Base-by-base conservation (phyloP, 2,329 filamentous ascomycete species). In the Calonectria fujianensis region DNA sequence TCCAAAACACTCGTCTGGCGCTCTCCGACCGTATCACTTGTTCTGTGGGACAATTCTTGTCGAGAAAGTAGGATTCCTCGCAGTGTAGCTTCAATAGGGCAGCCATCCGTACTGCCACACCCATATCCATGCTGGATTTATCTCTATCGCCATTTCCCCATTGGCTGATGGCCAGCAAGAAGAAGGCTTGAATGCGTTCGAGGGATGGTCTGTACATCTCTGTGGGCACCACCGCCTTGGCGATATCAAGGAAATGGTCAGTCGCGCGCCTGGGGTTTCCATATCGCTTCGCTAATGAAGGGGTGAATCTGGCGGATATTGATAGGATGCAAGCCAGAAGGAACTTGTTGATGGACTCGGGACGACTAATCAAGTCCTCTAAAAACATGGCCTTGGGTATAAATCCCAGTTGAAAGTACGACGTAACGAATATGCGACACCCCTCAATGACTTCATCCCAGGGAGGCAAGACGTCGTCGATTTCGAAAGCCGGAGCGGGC, bases 1-100 rank as follows among this genome's bases (percentile, higher is more conserved):
- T 82, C 85, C 85, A 86, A 74, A 85, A 85, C 1, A 83, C 84
- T 10, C 85, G 78, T 9, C 84, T 75, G 0, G 84, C 84, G 20
- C 80, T 80, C 64, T 85, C 84, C 18, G 81, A 78, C 1, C 80
- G 73, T 13, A 85, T 81, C 18, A 84, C 71, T 20, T 82, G 75
- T 9, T 85, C 82, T 5, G 80, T 73, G 0, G 80, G 75, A 8
- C 81, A 80, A 35, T 74, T 70, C 0, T 77, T 70, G 1, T 81
- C 76, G 0, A 85, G 74, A 1, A 69, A 50, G 65, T 85, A 86
- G 0, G 83, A 82, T 52, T 85, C 84, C 73, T 86, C 85, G 41
- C 83, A 81, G 69, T 86, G 85, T 2, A 86, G 75, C 66, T 80
- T 80, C 2, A 85, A 75, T 10, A 85, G 78, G 0, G 79, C 82